Evolutionary conservation across 352 stramenopile species (phyloP).

Genomic region (Globisporangium lucens): DNA sequence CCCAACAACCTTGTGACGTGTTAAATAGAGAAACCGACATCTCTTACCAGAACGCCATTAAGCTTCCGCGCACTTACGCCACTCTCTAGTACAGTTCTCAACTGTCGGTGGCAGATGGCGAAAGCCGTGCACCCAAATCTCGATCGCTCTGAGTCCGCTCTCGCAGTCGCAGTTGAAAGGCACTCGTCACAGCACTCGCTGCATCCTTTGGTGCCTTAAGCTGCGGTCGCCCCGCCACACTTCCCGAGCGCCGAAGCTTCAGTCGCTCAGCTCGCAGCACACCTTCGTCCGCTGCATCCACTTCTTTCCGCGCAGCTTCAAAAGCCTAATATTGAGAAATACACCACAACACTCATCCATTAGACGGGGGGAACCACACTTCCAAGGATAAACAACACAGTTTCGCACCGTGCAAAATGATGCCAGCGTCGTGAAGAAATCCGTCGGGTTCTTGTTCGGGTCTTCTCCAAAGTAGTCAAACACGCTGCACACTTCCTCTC

Average conservation of each 20-base stretch:
- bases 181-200: not conserved
- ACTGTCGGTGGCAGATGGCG: not conserved
- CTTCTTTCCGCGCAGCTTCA: conserved; percentile 59
- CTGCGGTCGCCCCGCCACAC: conserved; percentile 6
- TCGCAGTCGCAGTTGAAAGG: conserved; percentile 26
- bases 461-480: conserved; percentile 88
- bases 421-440: conserved; percentile 81
- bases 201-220: conserved; percentile 5
- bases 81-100: not conserved
- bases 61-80: not conserved
- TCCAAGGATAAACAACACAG: too few species aligned
- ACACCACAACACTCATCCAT: not conserved
- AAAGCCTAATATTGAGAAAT: conserved; percentile 38
- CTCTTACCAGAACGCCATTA: not conserved
- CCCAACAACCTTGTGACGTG: not conserved
- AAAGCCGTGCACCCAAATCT: conserved; percentile 18
- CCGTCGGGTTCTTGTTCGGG: conserved; percentile 57
- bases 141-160: conserved; percentile 30
- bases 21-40: not conserved
- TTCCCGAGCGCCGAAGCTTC: conserved; percentile 43
- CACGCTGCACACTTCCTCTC: conserved; percentile 67
- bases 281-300: conserved; percentile 64
- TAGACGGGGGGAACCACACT: not conserved
- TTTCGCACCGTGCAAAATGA: conserved; percentile 64
- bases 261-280: conserved; percentile 50